phyloP scores from a whole-genome alignment of 139 green algal species.

The Chlamydomonas schloesseri region DNA sequence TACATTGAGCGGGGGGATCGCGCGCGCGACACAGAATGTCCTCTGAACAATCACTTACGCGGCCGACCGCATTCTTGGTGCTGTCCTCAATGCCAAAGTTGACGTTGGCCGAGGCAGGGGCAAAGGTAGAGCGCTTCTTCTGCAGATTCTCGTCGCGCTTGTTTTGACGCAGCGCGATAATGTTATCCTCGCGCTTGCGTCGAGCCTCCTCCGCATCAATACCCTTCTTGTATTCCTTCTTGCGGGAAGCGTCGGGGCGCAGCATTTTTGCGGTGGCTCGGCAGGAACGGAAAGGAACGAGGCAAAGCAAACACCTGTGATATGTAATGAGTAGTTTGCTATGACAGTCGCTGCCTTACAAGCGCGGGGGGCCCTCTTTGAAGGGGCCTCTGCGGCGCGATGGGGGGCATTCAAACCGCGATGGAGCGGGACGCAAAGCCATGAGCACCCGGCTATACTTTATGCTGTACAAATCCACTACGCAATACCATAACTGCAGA shows the following conservation, averaged over 20 bases:
- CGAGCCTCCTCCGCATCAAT: slow-evolving; percentile 94
- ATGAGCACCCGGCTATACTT: too few relatives aligned
- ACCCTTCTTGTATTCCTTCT: slow-evolving; percentile 82
- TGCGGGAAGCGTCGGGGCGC: slow-evolving; percentile 29
- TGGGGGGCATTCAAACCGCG: too few relatives aligned
- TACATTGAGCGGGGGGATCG: not conserved
- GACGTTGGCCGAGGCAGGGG: slow-evolving; percentile 40
- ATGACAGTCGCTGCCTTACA: too few relatives aligned
- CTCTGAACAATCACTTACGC: not conserved
- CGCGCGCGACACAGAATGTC: not conserved
- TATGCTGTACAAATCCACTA: too few relatives aligned
- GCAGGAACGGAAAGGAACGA: not conserved
- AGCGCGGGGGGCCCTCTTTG: too few relatives aligned
- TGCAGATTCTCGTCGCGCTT: slow-evolving; percentile 98
- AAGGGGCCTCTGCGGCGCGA: too few relatives aligned
- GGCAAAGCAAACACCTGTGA: too few relatives aligned
- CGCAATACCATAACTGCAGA: too few relatives aligned
- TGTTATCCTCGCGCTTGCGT: slow-evolving; percentile 96
- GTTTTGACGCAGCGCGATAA: slow-evolving; percentile 96
- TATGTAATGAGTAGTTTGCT: too few relatives aligned
- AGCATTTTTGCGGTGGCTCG: slow-evolving; percentile 14
- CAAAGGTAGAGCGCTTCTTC: slow-evolving; percentile 93
- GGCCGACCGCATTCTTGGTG: slow-evolving; percentile 43
- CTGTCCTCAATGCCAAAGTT: slow-evolving; percentile 65
- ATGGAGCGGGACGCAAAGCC: too few relatives aligned